Percentiles rank a stretch among this genome's conserved stretches.
Evolutionary conservation across 2,329 filamentous ascomycete species (phyloP).

Genomic region (Pestalotiopsis fici): DNA sequence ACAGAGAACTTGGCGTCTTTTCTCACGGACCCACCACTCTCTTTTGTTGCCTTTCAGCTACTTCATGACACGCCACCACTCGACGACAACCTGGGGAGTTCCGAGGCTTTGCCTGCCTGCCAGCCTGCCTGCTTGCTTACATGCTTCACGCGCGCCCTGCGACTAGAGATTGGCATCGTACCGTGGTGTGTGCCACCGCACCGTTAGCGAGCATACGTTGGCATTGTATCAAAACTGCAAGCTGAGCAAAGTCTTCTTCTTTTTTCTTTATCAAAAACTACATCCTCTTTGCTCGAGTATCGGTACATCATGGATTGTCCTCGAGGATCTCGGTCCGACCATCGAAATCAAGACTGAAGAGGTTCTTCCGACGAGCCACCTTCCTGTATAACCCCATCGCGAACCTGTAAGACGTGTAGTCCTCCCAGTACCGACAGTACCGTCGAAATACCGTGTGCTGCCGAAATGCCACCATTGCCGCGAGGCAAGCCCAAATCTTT

Average conservation of each 20-base stretch:
- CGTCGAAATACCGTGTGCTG: neutral
- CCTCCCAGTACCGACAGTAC: neutral
- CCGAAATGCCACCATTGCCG: slow-evolving; percentile 3
- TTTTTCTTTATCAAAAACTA: neutral
- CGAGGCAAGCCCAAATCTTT: slow-evolving; percentile 9
- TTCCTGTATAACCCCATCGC: too few relatives aligned
- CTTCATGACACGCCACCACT: neutral
- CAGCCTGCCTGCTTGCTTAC: too few relatives aligned
- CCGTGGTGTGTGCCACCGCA: too few relatives aligned
- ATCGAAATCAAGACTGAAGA: neutral
- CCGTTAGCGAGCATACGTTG: too few relatives aligned
- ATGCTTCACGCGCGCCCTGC: too few relatives aligned
- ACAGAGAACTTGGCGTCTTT: neutral
- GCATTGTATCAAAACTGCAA: too few relatives aligned
- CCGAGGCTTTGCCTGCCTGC: too few relatives aligned
- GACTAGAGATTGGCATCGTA: too few relatives aligned
- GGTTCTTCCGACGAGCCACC: neutral
- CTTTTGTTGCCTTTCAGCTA: neutral
- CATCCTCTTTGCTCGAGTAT: neutral
- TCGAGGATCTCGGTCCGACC: neutral
- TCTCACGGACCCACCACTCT: neutral
- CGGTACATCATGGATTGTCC: neutral
- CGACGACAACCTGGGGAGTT: too few relatives aligned
- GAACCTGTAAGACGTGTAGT: neutral
- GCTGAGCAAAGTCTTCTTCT: neutral